phyloP scores from a whole-genome alignment of 2,329 filamentous ascomycete species.

The Neobulgaria alba region DNA sequence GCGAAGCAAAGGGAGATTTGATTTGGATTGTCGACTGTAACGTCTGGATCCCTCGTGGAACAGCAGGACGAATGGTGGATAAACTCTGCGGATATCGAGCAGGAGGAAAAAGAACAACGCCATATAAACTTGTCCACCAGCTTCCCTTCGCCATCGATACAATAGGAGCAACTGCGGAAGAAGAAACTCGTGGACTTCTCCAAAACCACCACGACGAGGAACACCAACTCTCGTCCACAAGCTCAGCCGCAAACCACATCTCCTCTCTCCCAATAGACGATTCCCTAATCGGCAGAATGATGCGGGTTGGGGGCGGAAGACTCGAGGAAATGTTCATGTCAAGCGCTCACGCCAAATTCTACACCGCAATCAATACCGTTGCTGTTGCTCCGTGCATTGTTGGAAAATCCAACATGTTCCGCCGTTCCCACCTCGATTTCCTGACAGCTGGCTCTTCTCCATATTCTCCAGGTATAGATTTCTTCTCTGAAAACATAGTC shows the following conservation, averaged over 20 bases:
- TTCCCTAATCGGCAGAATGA: slow-evolving; percentile 17
- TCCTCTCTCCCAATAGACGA: slow-evolving; percentile 18
- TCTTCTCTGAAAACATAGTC: slow-evolving; percentile 93
- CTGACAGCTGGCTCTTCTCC: slow-evolving; percentile 43
- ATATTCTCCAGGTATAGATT: slow-evolving; percentile 66
- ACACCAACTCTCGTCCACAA: slow-evolving; percentile 21
- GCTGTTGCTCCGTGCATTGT: slow-evolving; percentile 86
- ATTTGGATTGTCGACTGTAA: slow-evolving; percentile 97
- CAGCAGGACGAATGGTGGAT: slow-evolving; percentile 82
- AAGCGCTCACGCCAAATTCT: slow-evolving; percentile 93
- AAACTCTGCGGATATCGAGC: slow-evolving; percentile 63
- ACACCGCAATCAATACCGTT: slow-evolving; percentile 92
- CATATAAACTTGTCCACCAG: slow-evolving; percentile 92
- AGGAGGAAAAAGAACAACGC: slow-evolving; percentile 39
- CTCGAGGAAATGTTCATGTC: slow-evolving; percentile 94
- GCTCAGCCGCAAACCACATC: slow-evolving; percentile 26
- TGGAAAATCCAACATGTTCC: slow-evolving; percentile 98
- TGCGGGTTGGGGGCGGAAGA: slow-evolving; percentile 59
- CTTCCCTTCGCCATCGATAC: slow-evolving; percentile 82
- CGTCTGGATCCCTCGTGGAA: slow-evolving; percentile 76
- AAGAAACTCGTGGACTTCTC: slow-evolving; percentile 21
- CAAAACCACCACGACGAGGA: slow-evolving; percentile 4
- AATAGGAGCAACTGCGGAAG: slow-evolving; percentile 31
- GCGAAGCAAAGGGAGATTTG: slow-evolving; percentile 78
- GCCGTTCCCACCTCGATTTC: slow-evolving; percentile 76